Evolutionary conservation across 2,329 filamentous ascomycete genomes (phyloP), one percentile per base, ranked within the genome.

Genomic region (Alternaria longipes): DNA sequence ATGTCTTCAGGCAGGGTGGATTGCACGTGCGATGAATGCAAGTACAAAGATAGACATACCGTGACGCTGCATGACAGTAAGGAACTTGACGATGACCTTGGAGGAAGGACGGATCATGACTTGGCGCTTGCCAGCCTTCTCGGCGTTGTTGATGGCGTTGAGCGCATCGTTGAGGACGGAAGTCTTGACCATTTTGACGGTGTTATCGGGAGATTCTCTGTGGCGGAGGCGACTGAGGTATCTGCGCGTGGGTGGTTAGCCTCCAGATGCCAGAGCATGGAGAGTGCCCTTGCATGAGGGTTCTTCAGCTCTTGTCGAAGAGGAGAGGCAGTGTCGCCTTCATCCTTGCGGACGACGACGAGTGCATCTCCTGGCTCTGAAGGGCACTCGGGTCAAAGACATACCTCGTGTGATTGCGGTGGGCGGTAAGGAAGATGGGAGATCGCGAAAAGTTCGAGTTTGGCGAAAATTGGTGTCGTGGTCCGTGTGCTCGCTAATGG

Each of bases 31-130:
- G 56, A 28, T 26, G 46, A 30, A 59, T 65, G 49, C 56, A 54
- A 68, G 5, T 12, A 56, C 45, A 67, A 53, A 40, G 38, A 40
- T 28, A 28, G 50, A 91, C 93, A 72, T 95, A 98, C 95, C 95
- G 87, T 99, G 95, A 85, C 92, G 93, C 88, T 99, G 95, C 95
- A 99, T 99, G 84, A 98, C 94, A 82, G 88, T 88, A 81, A 99
- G 88, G 90, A 98, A 99, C 90, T 98, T 98, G 80, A 99, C 98
- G 80, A 99, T 99, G 88, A 99, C 95, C 92, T 99, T 99, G 84
- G 95, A 98, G 84, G 89, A 91, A 78, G 96, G 95, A 80, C 94
- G 90, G 89, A 99, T 97, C 83, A 99, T 81, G 82, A 98, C 95
- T 87, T 99, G 95, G 81, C 95, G 94, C 91, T 98, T 98, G 87